Conservation (phyloP, 2,329 filamentous ascomycete species). For the Sporothrix schenckii region DNA sequence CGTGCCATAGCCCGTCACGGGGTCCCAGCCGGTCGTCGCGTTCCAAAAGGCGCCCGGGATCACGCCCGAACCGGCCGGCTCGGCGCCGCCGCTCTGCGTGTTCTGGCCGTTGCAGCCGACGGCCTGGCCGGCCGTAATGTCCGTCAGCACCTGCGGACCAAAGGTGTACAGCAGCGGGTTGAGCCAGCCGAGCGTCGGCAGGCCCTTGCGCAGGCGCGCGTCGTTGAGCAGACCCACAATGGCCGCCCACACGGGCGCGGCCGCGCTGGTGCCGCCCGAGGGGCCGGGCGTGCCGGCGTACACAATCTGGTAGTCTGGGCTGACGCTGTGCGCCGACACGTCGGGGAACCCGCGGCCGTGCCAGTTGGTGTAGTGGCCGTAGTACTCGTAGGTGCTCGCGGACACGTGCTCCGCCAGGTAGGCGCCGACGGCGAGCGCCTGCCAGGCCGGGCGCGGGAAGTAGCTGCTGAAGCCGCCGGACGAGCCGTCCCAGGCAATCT, state of each 20-base stretch:
- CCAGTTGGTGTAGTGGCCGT: constrained; percentile 51
- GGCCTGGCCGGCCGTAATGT: constrained; percentile 44
- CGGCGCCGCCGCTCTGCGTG: constrained; percentile 40
- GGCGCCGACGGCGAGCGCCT: constrained; percentile 50
- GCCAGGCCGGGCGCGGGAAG: constrained; percentile 50
- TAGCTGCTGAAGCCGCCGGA: constrained; percentile 57
- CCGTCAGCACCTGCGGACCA: constrained; percentile 42
- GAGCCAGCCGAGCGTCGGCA: constrained; percentile 59
- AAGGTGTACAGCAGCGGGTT: constrained; percentile 62
- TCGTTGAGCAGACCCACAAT: constrained; percentile 68
- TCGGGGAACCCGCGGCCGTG: constrained; percentile 41
- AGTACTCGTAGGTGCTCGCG: constrained; percentile 50
- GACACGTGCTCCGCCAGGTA: constrained; percentile 45
- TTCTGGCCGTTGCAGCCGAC: constrained; percentile 43
- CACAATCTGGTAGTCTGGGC: constrained; percentile 42
- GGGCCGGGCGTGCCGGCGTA: constrained; percentile 39
- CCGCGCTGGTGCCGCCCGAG: constrained; percentile 52
- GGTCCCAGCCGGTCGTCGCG: constrained; percentile 37
- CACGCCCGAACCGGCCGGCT: constrained; percentile 50
- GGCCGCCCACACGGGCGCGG: constrained; percentile 64
- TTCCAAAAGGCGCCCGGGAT: constrained; percentile 36
- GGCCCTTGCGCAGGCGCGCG: constrained; percentile 58
- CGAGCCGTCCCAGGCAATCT: constrained; percentile 57
- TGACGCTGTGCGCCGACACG: constrained; percentile 38
- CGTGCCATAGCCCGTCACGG: constrained; percentile 36